phyloP scores from a whole-genome alignment of 1,139 yeast genomes.

The Scheffersomyces segobiensis region DNA sequence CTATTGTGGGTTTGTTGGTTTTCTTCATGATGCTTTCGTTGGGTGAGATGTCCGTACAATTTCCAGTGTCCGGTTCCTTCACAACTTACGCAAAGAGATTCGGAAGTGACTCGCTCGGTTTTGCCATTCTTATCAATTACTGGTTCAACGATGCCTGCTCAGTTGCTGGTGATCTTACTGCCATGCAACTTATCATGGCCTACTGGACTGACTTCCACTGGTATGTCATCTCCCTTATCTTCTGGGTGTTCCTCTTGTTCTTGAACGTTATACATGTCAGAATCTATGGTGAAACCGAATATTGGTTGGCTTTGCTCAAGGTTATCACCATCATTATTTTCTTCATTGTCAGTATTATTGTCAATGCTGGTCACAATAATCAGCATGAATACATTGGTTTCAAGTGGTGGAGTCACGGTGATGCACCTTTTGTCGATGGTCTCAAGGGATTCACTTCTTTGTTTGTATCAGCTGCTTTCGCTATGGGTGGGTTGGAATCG shows the following conservation, averaged over 20 bases:
- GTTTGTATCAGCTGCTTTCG: conserved; percentile 59
- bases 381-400: conserved; percentile 39
- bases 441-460: conserved; percentile 39
- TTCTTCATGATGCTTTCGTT: conserved; percentile 59
- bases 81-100: conserved; percentile 59
- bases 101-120: conserved; percentile 63
- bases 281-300: conserved; percentile 47
- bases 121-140: conserved; percentile 61
- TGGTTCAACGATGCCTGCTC: conserved; percentile 68
- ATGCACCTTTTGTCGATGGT: conserved; percentile 45
- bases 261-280: conserved; percentile 57
- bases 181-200: conserved; percentile 55
- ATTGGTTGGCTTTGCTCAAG: conserved; percentile 39
- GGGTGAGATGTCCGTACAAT: conserved; percentile 66
- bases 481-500: conserved; percentile 69
- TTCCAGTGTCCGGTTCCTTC: conserved; percentile 66
- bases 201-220: conserved; percentile 66
- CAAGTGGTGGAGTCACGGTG: conserved; percentile 37
- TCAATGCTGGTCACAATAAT: conserved; percentile 33
- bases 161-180: conserved; percentile 63
- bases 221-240: conserved; percentile 57
- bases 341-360: conserved; percentile 39
- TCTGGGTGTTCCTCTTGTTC: conserved; percentile 55
- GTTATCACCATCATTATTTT: conserved; percentile 41
- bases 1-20: conserved; percentile 59